Evolutionary conservation across 2,329 filamentous ascomycete species (phyloP).

Genomic region (Penicillium sp.): DNA sequence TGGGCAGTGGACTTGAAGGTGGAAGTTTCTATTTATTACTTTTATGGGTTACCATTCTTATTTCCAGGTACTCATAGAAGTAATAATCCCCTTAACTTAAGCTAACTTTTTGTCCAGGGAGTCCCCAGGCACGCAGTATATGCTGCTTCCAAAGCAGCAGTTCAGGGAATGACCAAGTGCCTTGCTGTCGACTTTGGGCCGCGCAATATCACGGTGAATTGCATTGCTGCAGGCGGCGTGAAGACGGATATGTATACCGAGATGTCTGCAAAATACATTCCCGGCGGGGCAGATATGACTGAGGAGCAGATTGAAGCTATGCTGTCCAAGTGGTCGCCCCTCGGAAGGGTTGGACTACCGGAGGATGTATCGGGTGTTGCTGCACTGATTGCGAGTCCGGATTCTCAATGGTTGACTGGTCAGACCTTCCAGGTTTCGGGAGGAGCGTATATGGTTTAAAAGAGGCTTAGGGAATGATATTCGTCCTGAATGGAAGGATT

Average conservation of each 20-base stretch:
- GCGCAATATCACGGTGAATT: slow-evolving; percentile 28
- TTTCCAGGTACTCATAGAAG: no score
- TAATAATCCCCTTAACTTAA: no score
- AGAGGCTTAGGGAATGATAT: neutral
- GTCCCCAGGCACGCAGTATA: slow-evolving; percentile 26
- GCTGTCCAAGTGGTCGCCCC: slow-evolving; percentile 27
- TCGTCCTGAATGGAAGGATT: no score
- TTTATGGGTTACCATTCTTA: no score
- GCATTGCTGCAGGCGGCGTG: slow-evolving; percentile 28
- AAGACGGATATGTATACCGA: slow-evolving; percentile 30
- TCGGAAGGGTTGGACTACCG: slow-evolving; percentile 22
- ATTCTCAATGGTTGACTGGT: slow-evolving; percentile 30
- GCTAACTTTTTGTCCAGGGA: slow-evolving; percentile 11
- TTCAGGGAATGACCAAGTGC: slow-evolving; percentile 29
- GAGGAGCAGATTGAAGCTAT: slow-evolving; percentile 21
- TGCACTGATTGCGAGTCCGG: slow-evolving; percentile 26
- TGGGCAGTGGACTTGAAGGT: no score
- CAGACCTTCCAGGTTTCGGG: slow-evolving; percentile 29
- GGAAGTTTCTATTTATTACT: no score
- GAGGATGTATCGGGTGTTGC: slow-evolving; percentile 26
- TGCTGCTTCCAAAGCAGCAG: slow-evolving; percentile 26
- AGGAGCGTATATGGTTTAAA: slow-evolving; percentile 25
- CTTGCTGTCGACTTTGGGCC: slow-evolving; percentile 27
- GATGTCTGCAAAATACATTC: slow-evolving; percentile 25
- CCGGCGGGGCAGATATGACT: slow-evolving; percentile 23